Evolutionary conservation across 2,329 filamentous ascomycete species (phyloP), one percentile per base, ranked within the genome.

Genomic region (Aspergillus luchuensis): DNA sequence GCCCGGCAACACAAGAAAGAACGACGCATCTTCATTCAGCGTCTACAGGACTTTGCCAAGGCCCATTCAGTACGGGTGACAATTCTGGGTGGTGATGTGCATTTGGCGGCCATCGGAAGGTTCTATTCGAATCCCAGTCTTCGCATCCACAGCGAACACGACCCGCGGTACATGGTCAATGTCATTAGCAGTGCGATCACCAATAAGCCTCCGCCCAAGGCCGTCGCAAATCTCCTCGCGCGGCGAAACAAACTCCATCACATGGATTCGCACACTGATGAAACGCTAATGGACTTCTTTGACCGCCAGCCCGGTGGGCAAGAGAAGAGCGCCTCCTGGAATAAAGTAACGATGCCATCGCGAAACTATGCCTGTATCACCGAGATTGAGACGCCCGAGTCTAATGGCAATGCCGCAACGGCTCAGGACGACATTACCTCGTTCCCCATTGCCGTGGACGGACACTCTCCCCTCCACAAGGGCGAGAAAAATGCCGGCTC

Each of bases 1-100:
- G 91, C 93, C 5, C 87, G 87, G 64, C 92, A 92, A 54, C 94
- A 98, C 82, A 98, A 97, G 78, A 85, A 86, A 61, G 94, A 98
- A 81, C 90, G 94, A 48, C 88, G 88, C 59, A 82, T 87, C 41
- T 82, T 98, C 47, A 74, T 93, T 79, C 68, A 90, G 76, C 73
- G 86, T 74, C 71, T 91, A 54, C 84, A 96, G 67, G 76, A 80
- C 19, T 75, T 88, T 33, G 76, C 85, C 10, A 82, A 84, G 65
- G 74, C 81, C 60, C 77, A 85, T 73, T 83, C 79, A 8, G 78
- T 86, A 11, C 85, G 86, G 17, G 77, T 89, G 53, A 85, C 85
- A 10, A 88, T 89, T 52, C 81, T 89, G 0, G 81, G 86, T 41
- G 87, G 87, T 28, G 87, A 89, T 63, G 87, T 89, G 1, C 86